Evolutionary conservation across 2,329 filamentous ascomycete genomes (phyloP).

Genomic region (Septoria petroselini): DNA sequence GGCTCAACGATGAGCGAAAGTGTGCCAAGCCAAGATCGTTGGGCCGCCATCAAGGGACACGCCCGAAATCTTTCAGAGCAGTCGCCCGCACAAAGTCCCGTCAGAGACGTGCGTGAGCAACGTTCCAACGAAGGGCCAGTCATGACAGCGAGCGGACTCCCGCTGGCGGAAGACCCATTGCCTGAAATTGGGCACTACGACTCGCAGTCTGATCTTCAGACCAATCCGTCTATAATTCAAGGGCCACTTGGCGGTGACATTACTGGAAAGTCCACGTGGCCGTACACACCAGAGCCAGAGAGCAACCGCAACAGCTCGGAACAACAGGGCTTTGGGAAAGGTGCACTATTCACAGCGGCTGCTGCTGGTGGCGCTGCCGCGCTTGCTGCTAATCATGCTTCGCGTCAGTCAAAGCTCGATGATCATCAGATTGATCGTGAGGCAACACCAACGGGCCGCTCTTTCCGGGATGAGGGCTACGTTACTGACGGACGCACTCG

Average conservation of each 20-base stretch:
- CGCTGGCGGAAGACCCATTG: conserved; percentile 66
- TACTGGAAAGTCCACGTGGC: conserved; percentile 48
- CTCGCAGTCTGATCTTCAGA: conserved; percentile 64
- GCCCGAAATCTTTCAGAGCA: conserved; percentile 38
- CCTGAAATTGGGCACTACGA: conserved; percentile 70
- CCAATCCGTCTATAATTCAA: conserved; percentile 80
- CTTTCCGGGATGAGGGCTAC: conserved; percentile 82
- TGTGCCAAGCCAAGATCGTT: conserved; percentile 35
- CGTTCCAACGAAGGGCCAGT: conserved; percentile 43
- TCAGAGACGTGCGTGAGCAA: conserved; percentile 24
- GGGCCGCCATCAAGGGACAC: conserved; percentile 42
- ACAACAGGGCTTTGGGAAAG: conserved; percentile 20
- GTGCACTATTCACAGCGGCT: conserved; percentile 26
- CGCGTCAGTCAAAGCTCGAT: conserved; percentile 41
- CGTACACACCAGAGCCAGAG: conserved; percentile 35
- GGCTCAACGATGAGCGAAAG: conserved; percentile 35
- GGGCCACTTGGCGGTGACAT: conserved; percentile 64
- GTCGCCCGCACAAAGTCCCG: conserved; percentile 54
- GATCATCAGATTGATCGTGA: conserved; percentile 25
- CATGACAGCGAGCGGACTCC: conserved; percentile 67
- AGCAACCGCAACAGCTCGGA: conserved; percentile 23
- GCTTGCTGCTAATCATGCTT: conserved; percentile 24
- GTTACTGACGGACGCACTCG: conserved; percentile 67
- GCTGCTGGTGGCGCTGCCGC: conserved; percentile 32
- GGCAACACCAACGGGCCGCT: conserved; percentile 52